Conservation (phyloP, 2,329 filamentous ascomycete genomes). For the Fusarium decemcellulare region DNA sequence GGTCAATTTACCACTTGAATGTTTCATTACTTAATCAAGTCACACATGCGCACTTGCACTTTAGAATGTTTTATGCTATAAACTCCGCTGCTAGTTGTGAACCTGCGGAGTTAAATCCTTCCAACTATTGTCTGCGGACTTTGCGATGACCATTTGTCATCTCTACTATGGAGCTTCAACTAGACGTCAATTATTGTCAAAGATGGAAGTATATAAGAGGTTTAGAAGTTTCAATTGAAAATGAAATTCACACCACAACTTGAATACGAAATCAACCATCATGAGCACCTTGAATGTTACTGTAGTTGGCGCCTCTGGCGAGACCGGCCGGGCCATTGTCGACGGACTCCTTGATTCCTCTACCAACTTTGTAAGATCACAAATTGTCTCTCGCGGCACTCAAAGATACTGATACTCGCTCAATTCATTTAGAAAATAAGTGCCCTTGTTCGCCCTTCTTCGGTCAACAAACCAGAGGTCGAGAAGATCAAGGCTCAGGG, state of each 20-base stretch:
- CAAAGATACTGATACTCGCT: background rate
- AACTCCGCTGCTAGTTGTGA: too few species aligned
- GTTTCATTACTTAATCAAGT: too few species aligned
- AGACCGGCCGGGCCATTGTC: conserved; percentile 30
- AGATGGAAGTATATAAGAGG: too few species aligned
- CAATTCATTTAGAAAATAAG: conserved; percentile 16
- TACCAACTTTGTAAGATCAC: conserved; percentile 25
- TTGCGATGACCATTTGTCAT: too few species aligned
- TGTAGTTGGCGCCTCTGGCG: conserved; percentile 37
- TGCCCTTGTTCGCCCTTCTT: conserved; percentile 31
- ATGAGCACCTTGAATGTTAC: conserved; percentile 31
- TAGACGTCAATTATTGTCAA: too few species aligned
- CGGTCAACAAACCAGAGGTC: conserved; percentile 30
- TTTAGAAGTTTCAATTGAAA: too few species aligned
- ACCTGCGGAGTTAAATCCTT: too few species aligned
- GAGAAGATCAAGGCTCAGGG: conserved; percentile 16
- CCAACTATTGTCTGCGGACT: too few species aligned
- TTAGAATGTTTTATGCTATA: too few species aligned
- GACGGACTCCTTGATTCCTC: conserved; percentile 21
- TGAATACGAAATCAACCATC: background rate
- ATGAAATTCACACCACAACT: background rate
- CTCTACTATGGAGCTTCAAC: too few species aligned
- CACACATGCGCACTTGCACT: too few species aligned
- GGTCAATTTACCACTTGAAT: too few species aligned
- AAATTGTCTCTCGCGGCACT: background rate